Base-by-base conservation (phyloP, 495 filamentous ascomycete species). In the Parathielavia hyrcaniae region DNA sequence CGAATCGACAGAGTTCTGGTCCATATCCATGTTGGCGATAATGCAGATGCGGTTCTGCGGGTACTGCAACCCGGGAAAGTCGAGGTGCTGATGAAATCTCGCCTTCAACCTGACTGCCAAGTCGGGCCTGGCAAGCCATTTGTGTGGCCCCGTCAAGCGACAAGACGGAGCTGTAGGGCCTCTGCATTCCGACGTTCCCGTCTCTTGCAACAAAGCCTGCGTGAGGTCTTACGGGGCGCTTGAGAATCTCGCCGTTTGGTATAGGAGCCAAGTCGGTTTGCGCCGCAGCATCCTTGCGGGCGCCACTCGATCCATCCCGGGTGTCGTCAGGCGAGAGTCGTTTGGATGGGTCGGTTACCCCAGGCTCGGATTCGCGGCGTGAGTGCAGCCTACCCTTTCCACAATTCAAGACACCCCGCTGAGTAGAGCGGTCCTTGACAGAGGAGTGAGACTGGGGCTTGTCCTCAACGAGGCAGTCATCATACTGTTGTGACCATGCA, bases 401-500 rank as follows among this genome's bases (percentile, higher is more conserved):
- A 30, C 14, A 1, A 1, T 1, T 14, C 3, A 14, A 13, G 6
- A 17, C n/a, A 14, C 34, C 38, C 14, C 14, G 43, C 3, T 14
- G 26, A 6, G 6, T 39, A 32, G 44, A n/a, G 19, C 5, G 32
- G 7, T 7, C 23, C 22, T 40, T 45, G 7, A 5, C 2, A 1
- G 34, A 48, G 34, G 11, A 44, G 13, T 13, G 32, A 30, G 44
- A 49, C 14, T 10, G 34, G 2, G 14, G 48, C 19, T 32, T 20
- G 4, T 35, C 9, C 11, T n/a, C 14, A 1, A 12, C 19, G 17
- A 26, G 5, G 1, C 47, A 23, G 30, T 22, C 34, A 35, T 53
- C 34, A 38, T 65, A 53, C 53, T 61, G 68, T 20, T 34, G 69
- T 8, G 70, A 67, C 71, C 70, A 72, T 11, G 67, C 68, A 19